phyloP scores from a whole-genome alignment of 768 basidiomycete species.

The Naganishia randhawae region DNA sequence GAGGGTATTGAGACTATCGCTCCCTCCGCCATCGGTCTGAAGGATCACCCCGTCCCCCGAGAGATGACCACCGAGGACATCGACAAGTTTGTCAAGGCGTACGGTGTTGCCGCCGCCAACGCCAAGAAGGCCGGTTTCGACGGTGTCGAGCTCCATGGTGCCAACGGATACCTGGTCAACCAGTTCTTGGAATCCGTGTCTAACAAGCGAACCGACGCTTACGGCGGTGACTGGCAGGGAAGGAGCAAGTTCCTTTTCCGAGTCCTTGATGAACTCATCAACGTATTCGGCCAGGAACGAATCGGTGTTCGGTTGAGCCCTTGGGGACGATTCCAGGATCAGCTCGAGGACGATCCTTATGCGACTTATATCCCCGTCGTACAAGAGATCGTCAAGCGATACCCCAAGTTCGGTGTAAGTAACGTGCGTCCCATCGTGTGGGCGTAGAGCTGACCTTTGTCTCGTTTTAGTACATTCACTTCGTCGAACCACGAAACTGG shows the following conservation, averaged over 20 bases:
- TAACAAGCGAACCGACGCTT: conserved; percentile 63
- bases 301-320: conserved; percentile 61
- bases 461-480: conserved; percentile 24
- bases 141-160: conserved; percentile 57
- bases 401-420: conserved; percentile 29
- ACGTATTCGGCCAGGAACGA: conserved; percentile 59
- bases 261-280: conserved; percentile 57
- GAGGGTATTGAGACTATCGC: conserved; percentile 23
- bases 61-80: conserved; percentile 42
- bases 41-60: conserved; percentile 30
- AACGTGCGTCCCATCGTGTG: too few species aligned
- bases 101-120: conserved; percentile 59
- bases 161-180: conserved; percentile 54
- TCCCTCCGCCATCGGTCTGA: conserved; percentile 28
- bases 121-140: conserved; percentile 67
- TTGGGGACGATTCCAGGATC: conserved; percentile 57
- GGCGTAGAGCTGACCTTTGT: too few species aligned
- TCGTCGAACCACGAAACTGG: conserved; percentile 30
- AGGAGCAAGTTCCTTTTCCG: conserved; percentile 61
- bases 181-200: conserved; percentile 63
- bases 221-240: conserved; percentile 65
- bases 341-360: conserved; percentile 33
- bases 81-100: conserved; percentile 49
- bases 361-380: conserved; percentile 24
- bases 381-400: conserved; percentile 20